Conservation (phyloP, 2,329 filamentous ascomycete genomes). For the Intubia oerlemansii region DNA sequence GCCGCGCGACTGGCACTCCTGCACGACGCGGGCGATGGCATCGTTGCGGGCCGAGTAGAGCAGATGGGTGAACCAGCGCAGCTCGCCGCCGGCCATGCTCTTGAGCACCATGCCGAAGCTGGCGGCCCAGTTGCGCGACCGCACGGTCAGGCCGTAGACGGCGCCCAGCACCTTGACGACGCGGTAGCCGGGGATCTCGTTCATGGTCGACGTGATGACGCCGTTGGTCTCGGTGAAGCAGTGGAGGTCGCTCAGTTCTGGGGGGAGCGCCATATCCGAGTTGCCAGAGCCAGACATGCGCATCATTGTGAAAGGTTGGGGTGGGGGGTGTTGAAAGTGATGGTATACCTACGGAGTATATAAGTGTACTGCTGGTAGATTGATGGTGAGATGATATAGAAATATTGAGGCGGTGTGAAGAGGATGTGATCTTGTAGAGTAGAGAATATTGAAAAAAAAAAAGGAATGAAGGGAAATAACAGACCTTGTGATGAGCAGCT, state of each 20-base stretch:
- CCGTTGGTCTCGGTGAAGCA: constrained; percentile 34
- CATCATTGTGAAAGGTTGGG: too few relatives aligned
- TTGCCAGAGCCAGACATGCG: too few relatives aligned
- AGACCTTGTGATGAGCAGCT: too few relatives aligned
- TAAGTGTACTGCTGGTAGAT: too few relatives aligned
- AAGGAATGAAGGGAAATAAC: too few relatives aligned
- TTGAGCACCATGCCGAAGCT: constrained; percentile 33
- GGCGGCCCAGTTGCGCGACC: constrained; percentile 34
- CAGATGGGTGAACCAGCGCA: constrained; percentile 35
- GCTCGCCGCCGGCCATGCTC: constrained; percentile 35
- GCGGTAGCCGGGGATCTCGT: constrained; percentile 38
- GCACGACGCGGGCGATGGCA: constrained; percentile 31
- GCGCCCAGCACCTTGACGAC: constrained; percentile 34
- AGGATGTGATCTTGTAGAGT: too few relatives aligned
- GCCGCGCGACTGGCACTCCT: constrained; percentile 32
- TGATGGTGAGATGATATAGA: too few relatives aligned
- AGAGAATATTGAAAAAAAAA: too few relatives aligned
- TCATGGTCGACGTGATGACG: constrained; percentile 41
- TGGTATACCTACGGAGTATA: too few relatives aligned
- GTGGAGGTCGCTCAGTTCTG: constrained; percentile 20
- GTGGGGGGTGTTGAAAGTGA: too few relatives aligned
- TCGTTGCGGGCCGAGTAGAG: constrained; percentile 37
- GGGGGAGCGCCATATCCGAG: too few relatives aligned
- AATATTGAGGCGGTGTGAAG: too few relatives aligned
- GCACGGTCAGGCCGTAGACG: constrained; percentile 19